A percentile compares a stretch with the other conserved stretches of the same genome.
These are phyloP conservation scores for Moringa oleifera DNA, from an alignment of 345 rosid species.

Conservation along the genomic window DNA sequence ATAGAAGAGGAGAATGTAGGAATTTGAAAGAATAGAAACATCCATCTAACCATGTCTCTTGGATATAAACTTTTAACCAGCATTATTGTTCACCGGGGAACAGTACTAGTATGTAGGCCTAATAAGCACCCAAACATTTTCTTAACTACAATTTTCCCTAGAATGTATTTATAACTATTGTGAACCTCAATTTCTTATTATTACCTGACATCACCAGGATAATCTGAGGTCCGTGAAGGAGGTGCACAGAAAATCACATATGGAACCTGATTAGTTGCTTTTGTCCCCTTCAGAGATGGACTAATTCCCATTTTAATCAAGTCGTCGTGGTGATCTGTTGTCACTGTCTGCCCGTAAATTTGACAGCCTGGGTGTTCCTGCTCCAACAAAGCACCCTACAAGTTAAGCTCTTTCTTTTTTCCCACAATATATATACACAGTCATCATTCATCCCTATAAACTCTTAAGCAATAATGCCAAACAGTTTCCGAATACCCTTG, in stretches of 20 bases:
- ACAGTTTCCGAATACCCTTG: neutral
- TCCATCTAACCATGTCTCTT: too few species aligned
- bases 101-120: too few species aligned
- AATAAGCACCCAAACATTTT: neutral
- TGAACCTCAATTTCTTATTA: neutral
- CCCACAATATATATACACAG: too few species aligned
- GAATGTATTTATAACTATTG: neutral
- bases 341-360: constrained; percentile 77
- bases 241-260: constrained; percentile 94
- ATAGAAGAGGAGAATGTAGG: too few species aligned
- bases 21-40: too few species aligned
- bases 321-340: constrained; percentile 76
- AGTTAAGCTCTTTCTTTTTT: too few species aligned
- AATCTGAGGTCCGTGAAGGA: constrained; percentile 72
- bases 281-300: constrained; percentile 56
- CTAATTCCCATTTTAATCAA: constrained; percentile 68
- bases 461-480: neutral
- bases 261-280: constrained; percentile 43
- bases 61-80: too few species aligned
- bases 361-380: constrained; percentile 80
- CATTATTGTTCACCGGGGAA: too few species aligned
- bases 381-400: constrained; percentile 15
- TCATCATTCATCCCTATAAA: neutral
- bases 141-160: neutral
- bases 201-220: constrained; percentile 79